A percentile compares a stretch with the other conserved stretches of the same genome.
phyloP scores from a whole-genome alignment of 768 basidiomycete species.

The Tylopilus subfusipes region DNA sequence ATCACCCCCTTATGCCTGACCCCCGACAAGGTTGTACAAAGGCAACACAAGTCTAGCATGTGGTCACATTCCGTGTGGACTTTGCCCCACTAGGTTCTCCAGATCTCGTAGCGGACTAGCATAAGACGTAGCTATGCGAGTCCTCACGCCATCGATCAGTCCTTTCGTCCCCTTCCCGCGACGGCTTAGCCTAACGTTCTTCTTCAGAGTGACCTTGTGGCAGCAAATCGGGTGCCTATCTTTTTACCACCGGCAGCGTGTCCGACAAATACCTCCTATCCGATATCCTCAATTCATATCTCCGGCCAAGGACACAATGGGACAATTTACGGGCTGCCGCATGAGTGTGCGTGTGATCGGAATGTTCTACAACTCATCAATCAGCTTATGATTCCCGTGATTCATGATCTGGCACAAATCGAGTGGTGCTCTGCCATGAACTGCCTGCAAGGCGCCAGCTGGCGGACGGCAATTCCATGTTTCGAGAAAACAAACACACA shows the following conservation, averaged over 20 bases:
- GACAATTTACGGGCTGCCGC: slow-evolving; percentile 8
- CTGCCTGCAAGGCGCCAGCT: slow-evolving; percentile 16
- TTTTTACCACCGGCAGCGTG: slow-evolving; percentile 15
- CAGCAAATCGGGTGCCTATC: slow-evolving; percentile 22
- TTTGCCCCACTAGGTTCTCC: slow-evolving; percentile 10
- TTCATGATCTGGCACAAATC: slow-evolving; percentile 15
- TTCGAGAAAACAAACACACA: slow-evolving; percentile 1
- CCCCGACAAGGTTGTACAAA: slow-evolving; percentile 4
- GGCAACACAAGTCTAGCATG: slow-evolving; percentile 2
- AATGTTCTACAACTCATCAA: slow-evolving; percentile 16
- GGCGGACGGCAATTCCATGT: slow-evolving; percentile 9
- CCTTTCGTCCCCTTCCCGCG: slow-evolving; percentile 13
- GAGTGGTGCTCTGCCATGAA: slow-evolving; percentile 20
- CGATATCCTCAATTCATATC: slow-evolving; percentile 1
- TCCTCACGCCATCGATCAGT: slow-evolving; percentile 14
- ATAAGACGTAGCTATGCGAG: neutral
- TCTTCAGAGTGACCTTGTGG: slow-evolving; percentile 6
- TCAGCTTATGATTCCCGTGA: slow-evolving; percentile 22
- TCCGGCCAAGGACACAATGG: slow-evolving; percentile 2
- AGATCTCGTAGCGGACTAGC: slow-evolving; percentile 15
- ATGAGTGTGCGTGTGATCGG: slow-evolving; percentile 17
- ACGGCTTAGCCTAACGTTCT: slow-evolving; percentile 11
- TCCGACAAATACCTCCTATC: slow-evolving; percentile 22
- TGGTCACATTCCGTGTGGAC: slow-evolving; percentile 3
- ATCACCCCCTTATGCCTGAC: slow-evolving; percentile 1